Evolutionary conservation across 2,329 filamentous ascomycete genomes (phyloP).

Genomic region (Ophiostoma quercus): DNA sequence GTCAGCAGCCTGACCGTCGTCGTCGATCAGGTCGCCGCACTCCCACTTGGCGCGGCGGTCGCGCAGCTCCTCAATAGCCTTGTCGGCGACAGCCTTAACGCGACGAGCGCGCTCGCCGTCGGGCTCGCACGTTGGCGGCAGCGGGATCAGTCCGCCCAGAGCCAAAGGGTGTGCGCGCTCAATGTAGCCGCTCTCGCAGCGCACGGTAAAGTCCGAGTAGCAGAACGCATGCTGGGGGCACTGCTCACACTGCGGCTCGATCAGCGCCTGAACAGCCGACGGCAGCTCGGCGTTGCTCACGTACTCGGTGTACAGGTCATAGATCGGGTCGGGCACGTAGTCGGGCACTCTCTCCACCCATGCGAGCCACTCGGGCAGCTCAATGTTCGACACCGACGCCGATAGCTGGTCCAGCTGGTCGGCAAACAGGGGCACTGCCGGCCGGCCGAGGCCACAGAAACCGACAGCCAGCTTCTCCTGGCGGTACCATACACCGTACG

Average conservation of each 20-base stretch:
- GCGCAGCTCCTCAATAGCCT: slow-evolving; percentile 78
- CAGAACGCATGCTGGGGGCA: slow-evolving; percentile 90
- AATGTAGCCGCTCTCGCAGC: slow-evolving; percentile 83
- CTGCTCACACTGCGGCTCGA: slow-evolving; percentile 78
- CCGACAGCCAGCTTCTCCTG: slow-evolving; percentile 96
- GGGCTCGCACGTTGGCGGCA: slow-evolving; percentile 88
- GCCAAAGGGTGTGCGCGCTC: slow-evolving; percentile 79
- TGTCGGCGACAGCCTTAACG: slow-evolving; percentile 81
- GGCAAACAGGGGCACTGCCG: slow-evolving; percentile 45
- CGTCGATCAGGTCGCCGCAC: slow-evolving; percentile 67
- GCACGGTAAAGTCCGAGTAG: slow-evolving; percentile 67
- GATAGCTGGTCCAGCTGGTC: slow-evolving; percentile 37
- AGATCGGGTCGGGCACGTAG: slow-evolving; percentile 37
- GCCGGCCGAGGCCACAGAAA: slow-evolving; percentile 80
- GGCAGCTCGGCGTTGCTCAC: slow-evolving; percentile 53
- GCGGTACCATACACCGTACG: slow-evolving; percentile 77
- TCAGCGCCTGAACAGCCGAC: slow-evolving; percentile 62
- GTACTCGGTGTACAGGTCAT: slow-evolving; percentile 37
- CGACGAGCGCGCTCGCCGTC: slow-evolving; percentile 88
- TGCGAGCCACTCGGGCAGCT: slow-evolving; percentile 12
- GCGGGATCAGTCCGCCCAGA: slow-evolving; percentile 70
- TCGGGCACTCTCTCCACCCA: slow-evolving; percentile 34
- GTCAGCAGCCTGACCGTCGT: slow-evolving; percentile 54
- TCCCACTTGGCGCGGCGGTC: slow-evolving; percentile 84
- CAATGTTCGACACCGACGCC: slow-evolving; percentile 15